phyloP scores from a whole-genome alignment of 1,284 basidiomycete species.

The Trichosporon asahii region DNA sequence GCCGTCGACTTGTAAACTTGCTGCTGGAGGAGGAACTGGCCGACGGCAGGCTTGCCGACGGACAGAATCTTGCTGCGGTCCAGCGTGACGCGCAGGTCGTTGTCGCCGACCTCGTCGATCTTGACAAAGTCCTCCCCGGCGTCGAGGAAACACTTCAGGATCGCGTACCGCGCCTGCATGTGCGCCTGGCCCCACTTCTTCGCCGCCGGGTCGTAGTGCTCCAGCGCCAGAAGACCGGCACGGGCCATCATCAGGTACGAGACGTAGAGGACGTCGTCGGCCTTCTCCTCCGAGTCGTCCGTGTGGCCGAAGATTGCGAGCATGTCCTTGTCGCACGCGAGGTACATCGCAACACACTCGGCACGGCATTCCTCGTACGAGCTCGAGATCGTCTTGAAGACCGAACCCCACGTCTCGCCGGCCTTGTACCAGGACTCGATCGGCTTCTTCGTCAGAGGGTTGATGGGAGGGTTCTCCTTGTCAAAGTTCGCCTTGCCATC shows the following conservation, averaged over 20 bases:
- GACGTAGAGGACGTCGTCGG: conserved; percentile 65
- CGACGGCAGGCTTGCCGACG: conserved; percentile 20
- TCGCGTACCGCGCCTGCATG: conserved; percentile 58
- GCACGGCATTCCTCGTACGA: conserved; percentile 27
- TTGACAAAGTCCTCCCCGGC: conserved; percentile 19
- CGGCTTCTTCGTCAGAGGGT: conserved; percentile 23
- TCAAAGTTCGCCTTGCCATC: conserved; percentile 25
- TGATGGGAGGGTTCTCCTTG: conserved; percentile 17
- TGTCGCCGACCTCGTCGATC: conserved; percentile 16
- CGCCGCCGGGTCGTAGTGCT: conserved; percentile 74
- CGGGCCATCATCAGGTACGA: conserved; percentile 79
- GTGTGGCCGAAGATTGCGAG: conserved; percentile 26
- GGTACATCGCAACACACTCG: conserved; percentile 25
- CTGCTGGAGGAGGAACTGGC: conserved; percentile 22
- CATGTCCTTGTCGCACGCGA: conserved; percentile 19
- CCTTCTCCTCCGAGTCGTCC: conserved; percentile 14
- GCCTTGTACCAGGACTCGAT: conserved; percentile 24
- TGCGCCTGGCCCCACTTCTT: conserved; percentile 86
- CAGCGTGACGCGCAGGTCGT: conserved; percentile 21
- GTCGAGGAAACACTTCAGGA: conserved; percentile 20
- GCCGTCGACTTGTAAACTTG: conserved; percentile 26
- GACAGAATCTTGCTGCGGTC: conserved; percentile 19
- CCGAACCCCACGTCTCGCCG: conserved; percentile 23
- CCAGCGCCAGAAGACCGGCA: conserved; percentile 71
- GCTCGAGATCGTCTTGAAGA: conserved; percentile 20